A percentile compares a stretch with the other conserved stretches of the same genome.
These are phyloP conservation scores for Aspergillus sp. DNA, from an alignment of 2,329 filamentous ascomycete species.

Conservation along the genomic window DNA sequence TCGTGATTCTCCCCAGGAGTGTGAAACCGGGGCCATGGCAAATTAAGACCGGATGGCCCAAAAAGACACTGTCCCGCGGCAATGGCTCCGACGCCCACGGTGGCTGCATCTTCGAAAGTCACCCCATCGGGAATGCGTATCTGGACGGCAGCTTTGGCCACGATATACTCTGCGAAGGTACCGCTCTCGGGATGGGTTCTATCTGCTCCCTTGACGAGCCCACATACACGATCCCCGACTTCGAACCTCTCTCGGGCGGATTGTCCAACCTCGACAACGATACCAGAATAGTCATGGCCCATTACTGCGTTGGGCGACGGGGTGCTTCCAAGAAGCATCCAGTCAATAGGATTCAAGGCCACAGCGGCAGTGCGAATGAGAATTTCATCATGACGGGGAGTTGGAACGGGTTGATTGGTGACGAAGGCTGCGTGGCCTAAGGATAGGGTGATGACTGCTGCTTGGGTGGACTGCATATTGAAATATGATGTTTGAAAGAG, in stretches of 20 bases:
- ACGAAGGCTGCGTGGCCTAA: background rate
- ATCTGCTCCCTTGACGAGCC: slow-evolving; percentile 36
- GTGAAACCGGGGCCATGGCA: background rate
- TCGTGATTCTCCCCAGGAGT: background rate
- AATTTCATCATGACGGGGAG: background rate
- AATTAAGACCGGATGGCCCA: background rate
- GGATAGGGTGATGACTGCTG: background rate
- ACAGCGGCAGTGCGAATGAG: slow-evolving; percentile 7
- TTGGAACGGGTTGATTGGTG: background rate
- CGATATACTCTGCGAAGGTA: slow-evolving; percentile 41
- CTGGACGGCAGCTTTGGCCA: slow-evolving; percentile 30
- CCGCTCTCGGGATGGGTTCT: slow-evolving; percentile 28
- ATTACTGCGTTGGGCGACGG: slow-evolving; percentile 1
- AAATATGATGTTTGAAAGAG: background rate
- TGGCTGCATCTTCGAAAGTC: slow-evolving; percentile 34
- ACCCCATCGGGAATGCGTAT: slow-evolving; percentile 35
- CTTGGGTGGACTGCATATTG: background rate
- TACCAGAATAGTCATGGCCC: slow-evolving; percentile 11
- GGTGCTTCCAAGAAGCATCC: slow-evolving; percentile 2
- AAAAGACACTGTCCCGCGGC: slow-evolving; percentile 16
- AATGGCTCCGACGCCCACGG: slow-evolving; percentile 30
- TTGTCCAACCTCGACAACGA: background rate
- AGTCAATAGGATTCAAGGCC: slow-evolving; percentile 13
- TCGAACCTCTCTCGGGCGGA: slow-evolving; percentile 11
- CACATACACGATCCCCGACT: slow-evolving; percentile 39